phyloP scores from a whole-genome alignment of 495 filamentous ascomycete species.

The Xylona heveae region DNA sequence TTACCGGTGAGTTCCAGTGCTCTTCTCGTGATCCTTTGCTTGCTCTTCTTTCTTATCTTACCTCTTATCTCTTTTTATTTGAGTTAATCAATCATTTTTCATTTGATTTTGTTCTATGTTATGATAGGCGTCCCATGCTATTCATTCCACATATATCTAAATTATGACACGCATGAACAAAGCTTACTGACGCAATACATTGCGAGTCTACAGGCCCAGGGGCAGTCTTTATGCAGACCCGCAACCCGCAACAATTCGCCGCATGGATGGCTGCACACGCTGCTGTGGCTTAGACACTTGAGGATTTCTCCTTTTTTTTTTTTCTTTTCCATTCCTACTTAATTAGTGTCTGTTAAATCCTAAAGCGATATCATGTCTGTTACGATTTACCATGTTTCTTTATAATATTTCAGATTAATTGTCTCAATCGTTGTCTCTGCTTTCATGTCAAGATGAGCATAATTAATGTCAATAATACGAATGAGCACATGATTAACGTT shows the following conservation, averaged over 20 bases:
- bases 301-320: too few relatives aligned
- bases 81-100: background rate
- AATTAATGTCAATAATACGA: too few relatives aligned
- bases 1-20: constrained; percentile 30
- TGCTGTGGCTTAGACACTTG: background rate
- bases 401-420: too few relatives aligned
- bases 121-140: too few relatives aligned
- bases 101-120: background rate
- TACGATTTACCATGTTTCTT: too few relatives aligned
- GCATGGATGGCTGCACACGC: constrained; percentile 21
- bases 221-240: constrained; percentile 82
- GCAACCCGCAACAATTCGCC: constrained; percentile 49
- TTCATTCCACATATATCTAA: too few relatives aligned
- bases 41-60: background rate
- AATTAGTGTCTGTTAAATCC: too few relatives aligned
- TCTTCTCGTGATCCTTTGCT: background rate
- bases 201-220: constrained; percentile 36
- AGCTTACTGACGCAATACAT: background rate
- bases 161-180: background rate
- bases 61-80: background rate
- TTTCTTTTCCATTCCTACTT: too few relatives aligned
- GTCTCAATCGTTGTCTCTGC: too few relatives aligned
- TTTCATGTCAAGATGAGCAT: too few relatives aligned
- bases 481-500: too few relatives aligned
- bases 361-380: too few relatives aligned